Evolutionary conservation across 352 stramenopile species (phyloP).

Genomic region (Peronospora farinosa): DNA sequence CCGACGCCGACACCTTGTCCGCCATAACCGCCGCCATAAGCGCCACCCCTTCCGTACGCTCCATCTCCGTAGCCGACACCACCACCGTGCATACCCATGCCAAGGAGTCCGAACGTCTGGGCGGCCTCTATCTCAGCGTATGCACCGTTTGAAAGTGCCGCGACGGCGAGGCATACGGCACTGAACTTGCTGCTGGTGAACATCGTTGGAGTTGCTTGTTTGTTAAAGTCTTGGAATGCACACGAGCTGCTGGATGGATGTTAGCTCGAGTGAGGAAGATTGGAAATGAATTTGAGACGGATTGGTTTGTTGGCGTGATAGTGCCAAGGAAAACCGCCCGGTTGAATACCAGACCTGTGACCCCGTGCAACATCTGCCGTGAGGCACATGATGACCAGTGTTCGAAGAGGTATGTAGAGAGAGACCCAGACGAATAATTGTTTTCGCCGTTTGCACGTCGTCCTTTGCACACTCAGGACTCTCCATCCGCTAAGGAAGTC

Average conservation of each 20-base stretch:
- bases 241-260: neutral
- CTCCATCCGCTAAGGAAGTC: neutral
- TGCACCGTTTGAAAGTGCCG: constrained; percentile 1
- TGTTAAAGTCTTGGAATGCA: neutral
- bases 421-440: neutral
- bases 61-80: neutral
- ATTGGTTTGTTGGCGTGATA: neutral
- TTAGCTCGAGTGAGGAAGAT: constrained; percentile 4
- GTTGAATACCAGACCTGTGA: neutral
- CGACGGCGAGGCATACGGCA: constrained; percentile 10
- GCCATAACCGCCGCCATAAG: no score
- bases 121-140: constrained; percentile 12
- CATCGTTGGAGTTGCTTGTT: constrained; percentile 4
- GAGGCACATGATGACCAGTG: neutral
- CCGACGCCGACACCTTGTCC: no score
- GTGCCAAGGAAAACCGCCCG: neutral
- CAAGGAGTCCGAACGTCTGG: constrained; percentile 15
- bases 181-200: constrained; percentile 12
- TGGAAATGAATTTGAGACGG: constrained; percentile 6
- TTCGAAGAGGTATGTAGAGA: neutral
- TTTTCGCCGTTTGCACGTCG: neutral
- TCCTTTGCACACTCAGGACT: neutral
- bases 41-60: no score
- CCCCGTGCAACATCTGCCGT: neutral
- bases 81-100: neutral